These are phyloP conservation scores for Sporothrix luriei DNA, from an alignment of 2,329 filamentous ascomycete species.

Conservation along the genomic window DNA sequence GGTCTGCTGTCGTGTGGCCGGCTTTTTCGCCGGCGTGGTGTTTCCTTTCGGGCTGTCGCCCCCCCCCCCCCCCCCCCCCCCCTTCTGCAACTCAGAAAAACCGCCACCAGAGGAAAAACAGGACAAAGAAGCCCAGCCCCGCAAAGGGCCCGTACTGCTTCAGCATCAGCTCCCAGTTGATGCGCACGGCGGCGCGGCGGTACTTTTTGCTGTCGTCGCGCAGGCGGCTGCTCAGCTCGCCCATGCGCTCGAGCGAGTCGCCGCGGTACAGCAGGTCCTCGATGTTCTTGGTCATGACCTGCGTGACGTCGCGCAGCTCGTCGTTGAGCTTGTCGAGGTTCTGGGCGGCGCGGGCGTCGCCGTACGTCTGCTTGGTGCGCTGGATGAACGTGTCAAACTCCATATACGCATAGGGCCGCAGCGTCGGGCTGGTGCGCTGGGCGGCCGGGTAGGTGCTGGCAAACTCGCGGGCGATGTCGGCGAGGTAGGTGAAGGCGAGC, in stretches of 20 bases:
- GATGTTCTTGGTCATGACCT: conserved; percentile 99
- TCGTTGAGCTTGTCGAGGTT: conserved; percentile 96
- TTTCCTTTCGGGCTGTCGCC: no score
- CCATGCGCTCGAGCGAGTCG: conserved; percentile 94
- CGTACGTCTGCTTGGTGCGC: conserved; percentile 90
- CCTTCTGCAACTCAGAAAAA: conserved; percentile 66
- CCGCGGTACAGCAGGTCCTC: conserved; percentile 95
- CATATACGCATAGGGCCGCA: conserved; percentile 94
- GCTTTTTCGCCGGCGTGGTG: no score
- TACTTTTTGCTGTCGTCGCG: conserved; percentile 95
- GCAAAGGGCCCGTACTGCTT: conserved; percentile 97
- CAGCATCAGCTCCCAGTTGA: conserved; percentile 95
- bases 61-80: no score
- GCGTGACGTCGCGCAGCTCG: conserved; percentile 94
- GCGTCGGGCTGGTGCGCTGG: conserved; percentile 71
- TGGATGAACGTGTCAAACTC: conserved; percentile 98
- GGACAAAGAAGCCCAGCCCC: conserved; percentile 75
- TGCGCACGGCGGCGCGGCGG: conserved; percentile 84
- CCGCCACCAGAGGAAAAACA: conserved; percentile 88
- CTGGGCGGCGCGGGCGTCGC: conserved; percentile 84
- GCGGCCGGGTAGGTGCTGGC: conserved; percentile 74
- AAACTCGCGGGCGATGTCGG: conserved; percentile 90
- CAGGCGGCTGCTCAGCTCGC: conserved; percentile 84
- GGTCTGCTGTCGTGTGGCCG: no score
- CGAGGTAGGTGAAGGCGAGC: conserved; percentile 96